Evolutionary conservation across 179 eudicot species (phyloP).

Genomic region (Nepenthes alata): DNA sequence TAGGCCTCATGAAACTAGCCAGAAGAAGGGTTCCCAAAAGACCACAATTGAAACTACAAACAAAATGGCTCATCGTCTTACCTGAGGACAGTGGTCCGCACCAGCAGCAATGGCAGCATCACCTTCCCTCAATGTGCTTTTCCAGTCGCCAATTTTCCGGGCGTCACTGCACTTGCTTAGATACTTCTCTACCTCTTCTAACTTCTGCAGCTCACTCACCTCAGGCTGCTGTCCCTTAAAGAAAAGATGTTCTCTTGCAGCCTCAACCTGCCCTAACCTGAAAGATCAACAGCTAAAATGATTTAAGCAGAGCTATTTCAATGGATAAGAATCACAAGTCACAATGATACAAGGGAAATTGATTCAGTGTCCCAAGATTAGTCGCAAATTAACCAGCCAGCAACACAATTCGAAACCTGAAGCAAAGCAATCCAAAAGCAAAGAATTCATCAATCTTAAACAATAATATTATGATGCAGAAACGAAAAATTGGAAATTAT

Average conservation of each 20-base stretch:
- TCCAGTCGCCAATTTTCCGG: slow-evolving; percentile 69
- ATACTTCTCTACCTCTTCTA: slow-evolving; percentile 55
- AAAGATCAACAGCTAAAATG: not conserved
- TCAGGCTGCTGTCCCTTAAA: slow-evolving; percentile 49
- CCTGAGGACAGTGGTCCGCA: slow-evolving; percentile 78
- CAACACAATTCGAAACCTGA: not conserved
- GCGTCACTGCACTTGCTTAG: slow-evolving; percentile 50
- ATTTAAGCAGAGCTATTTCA: not conserved
- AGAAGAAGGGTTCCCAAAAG: not conserved
- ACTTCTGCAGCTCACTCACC: slow-evolving; percentile 41
- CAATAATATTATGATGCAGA: no score
- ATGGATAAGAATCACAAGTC: not conserved
- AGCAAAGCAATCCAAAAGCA: not conserved
- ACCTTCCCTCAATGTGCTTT: slow-evolving; percentile 47
- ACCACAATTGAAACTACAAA: not conserved
- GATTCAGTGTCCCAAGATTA: no score
- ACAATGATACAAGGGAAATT: not conserved
- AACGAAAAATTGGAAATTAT: no score
- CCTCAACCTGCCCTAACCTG: slow-evolving; percentile 87
- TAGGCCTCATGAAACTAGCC: not conserved
- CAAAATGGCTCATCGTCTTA: slow-evolving; percentile 5
- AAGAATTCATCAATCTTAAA: not conserved
- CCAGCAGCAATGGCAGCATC: slow-evolving; percentile 71
- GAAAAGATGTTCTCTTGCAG: slow-evolving; percentile 60
- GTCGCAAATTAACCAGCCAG: no score